phyloP scores from a whole-genome alignment of 352 stramenopile species.

The Pythium dissimile region DNA sequence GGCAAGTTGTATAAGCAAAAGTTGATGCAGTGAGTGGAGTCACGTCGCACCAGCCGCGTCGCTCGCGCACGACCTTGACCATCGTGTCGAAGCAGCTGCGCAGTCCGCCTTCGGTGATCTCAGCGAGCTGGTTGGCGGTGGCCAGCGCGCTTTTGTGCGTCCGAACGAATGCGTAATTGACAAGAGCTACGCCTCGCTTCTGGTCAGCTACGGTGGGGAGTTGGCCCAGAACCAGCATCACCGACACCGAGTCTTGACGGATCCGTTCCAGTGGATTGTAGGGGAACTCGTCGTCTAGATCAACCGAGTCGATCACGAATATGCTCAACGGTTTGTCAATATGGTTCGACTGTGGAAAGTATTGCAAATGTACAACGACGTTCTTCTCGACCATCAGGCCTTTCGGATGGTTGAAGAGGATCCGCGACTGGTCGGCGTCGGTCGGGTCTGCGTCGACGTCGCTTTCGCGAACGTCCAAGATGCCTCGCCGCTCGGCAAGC shows the following conservation, averaged over 20 bases:
- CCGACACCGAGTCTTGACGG: neutral
- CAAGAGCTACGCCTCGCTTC: neutral
- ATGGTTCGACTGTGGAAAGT: slow-evolving; percentile 9
- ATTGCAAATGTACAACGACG: neutral
- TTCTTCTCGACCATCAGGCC: slow-evolving; percentile 6
- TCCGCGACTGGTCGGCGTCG: neutral
- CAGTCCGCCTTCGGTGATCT: neutral
- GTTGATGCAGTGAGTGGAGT: neutral
- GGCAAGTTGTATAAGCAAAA: too few relatives aligned
- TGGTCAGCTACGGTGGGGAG: neutral
- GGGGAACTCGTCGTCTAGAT: slow-evolving; percentile 11
- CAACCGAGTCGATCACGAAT: slow-evolving; percentile 1
- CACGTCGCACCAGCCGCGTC: neutral
- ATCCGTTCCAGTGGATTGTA: slow-evolving; percentile 1
- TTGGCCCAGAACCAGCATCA: neutral
- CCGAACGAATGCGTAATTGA: neutral
- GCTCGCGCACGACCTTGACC: neutral
- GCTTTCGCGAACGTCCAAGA: slow-evolving; percentile 1
- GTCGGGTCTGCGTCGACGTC: neutral
- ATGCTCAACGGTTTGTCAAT: neutral
- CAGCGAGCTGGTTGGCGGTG: neutral
- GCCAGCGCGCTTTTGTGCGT: neutral
- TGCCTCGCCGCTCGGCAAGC: neutral
- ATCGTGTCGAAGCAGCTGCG: neutral
- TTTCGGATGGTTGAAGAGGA: neutral